Evolutionary conservation across 495 filamentous ascomycete genomes (phyloP), one percentile per base, ranked within the genome.

Genomic region (Amphirosellinia nigrospora): DNA sequence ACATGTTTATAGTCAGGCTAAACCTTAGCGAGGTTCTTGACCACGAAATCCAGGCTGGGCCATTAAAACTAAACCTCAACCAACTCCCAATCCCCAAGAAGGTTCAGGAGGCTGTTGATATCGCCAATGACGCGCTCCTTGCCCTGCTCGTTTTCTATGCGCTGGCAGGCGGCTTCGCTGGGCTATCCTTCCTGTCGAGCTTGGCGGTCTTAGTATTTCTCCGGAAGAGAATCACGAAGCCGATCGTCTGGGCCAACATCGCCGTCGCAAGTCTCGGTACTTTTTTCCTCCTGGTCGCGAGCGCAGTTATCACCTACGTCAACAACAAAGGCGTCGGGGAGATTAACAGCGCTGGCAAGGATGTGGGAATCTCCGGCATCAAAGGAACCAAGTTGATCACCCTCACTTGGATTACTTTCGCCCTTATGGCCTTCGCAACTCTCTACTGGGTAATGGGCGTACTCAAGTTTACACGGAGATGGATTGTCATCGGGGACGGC

Each of bases 331-430:
- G 72, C 2, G 79, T 73, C 1, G 36, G 68, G 4, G 75, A 77
- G 69, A 77, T 81, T 56, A 81, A 80, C 63, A 64, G 73, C 2
- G 46, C 67, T 3, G 83, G 81, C 19, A 68, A 69, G 9, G 74
- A 75, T 4, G 70, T 77, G 3, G 81, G 80, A 11, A 72, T 85
- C 34, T 69, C 66, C 0, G 81, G 79, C 1, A 64, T 71, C 7
- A 63, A 73, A 16, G 82, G 83, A 19, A 59, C 38, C 30, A 75
- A 71, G 45, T 80, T 82, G 64, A 75, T 77, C 43, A 73, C 72
- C 28, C 78, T 94, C n/a, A 86, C 90, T 0, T 92, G 90, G 70
- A 84, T 87, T 2, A 87, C 90, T 39, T 84, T 90, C 21, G 91
- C 86, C 0, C 85, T 88, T 13, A 82, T 92, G 60, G 79, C 86